These are phyloP conservation scores for Clarireedia sp. DNA, from an alignment of 2,329 filamentous ascomycete species.

Conservation along the genomic window DNA sequence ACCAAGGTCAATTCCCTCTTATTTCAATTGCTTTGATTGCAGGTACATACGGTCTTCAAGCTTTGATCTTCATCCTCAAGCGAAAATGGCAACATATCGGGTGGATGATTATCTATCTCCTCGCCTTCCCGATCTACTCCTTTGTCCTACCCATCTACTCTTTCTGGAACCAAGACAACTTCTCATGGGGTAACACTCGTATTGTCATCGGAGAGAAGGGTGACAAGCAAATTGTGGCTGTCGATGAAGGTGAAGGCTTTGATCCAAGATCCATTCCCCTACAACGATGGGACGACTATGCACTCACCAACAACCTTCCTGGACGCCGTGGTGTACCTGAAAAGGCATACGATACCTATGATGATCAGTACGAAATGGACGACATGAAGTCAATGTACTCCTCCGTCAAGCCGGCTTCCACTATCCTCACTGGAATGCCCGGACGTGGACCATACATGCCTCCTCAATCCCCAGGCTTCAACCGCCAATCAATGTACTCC, in stretches of 20 bases:
- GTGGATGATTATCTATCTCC: slow-evolving; percentile 98
- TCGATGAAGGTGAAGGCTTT: slow-evolving; percentile 76
- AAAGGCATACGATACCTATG: slow-evolving; percentile 60
- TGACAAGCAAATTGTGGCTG: slow-evolving; percentile 79
- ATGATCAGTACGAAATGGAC: slow-evolving; percentile 89
- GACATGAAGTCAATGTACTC: slow-evolving; percentile 97
- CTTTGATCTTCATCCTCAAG: slow-evolving; percentile 92
- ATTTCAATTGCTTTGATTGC: slow-evolving; percentile 87
- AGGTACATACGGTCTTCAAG: slow-evolving; percentile 90
- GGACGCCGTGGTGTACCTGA: slow-evolving; percentile 74
- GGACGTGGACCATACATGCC: slow-evolving; percentile 65
- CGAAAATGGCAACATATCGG: slow-evolving; percentile 97
- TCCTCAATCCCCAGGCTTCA: slow-evolving; percentile 69
- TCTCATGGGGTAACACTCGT: slow-evolving; percentile 97
- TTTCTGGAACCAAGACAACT: slow-evolving; percentile 99
- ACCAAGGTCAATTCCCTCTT: slow-evolving; percentile 68
- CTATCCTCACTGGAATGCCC: slow-evolving; percentile 77
- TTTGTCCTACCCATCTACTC: slow-evolving; percentile 90
- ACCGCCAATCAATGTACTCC: slow-evolving; percentile 33
- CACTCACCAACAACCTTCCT: slow-evolving; percentile 74
- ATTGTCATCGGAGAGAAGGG: slow-evolving; percentile 94
- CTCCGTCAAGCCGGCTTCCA: slow-evolving; percentile 77
- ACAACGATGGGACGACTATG: slow-evolving; percentile 97
- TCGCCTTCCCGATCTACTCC: slow-evolving; percentile 92
- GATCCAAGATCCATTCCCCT: slow-evolving; percentile 89